Evolutionary conservation across 2,329 filamentous ascomycete genomes (phyloP), one percentile per base, ranked within the genome.

Genomic region (Colletotrichum magnum): DNA sequence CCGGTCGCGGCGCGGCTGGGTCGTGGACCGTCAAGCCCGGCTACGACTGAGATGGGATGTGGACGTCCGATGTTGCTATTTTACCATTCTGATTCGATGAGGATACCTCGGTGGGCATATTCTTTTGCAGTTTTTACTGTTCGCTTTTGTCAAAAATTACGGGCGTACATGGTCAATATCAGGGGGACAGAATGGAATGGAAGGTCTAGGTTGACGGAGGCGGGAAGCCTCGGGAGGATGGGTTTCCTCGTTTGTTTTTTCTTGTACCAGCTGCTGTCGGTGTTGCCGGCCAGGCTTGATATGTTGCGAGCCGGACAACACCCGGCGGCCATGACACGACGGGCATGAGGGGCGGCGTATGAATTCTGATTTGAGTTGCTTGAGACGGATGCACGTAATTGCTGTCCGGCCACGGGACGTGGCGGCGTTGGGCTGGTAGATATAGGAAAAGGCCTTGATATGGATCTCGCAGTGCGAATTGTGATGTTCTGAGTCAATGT

Each of bases 341-440:
- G 54, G 32, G 65, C 65, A 68, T 64, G 54, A 68, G 53, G 65
- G 65, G 60, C 54, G 65, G 65, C 65, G 65, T 68, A 59, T 24
- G 48, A 47, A 21, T 43, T 50, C 9, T 24, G 16, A 18, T 41
- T 58, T 16, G 39, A 26, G 16, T 68, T 54, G 28, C 26, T 36
- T 24, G 21, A 24, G 21, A 48, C 48, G 28, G 48, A 58, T 39
- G 48, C 60, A 58, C 32, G 32, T 43, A 43, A 18, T 58, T 41
- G 51, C 53, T 48, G n/a, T 47, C 52, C 39, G 36, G 32, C 21
- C 60, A 21, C 21, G 5, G 51, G 32, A 32, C 13, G 58, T 24
- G 18, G 43, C 59, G 60, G 65, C 60, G 41, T 64, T 54, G 24
- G 48, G 53, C 53, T 15, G 21, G 48, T 54, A 64, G 65, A 68